Evolutionary conservation across 805 yeast genomes (phyloP), one percentile per base, ranked within the genome.

Genomic region (Pichia deserticola): DNA sequence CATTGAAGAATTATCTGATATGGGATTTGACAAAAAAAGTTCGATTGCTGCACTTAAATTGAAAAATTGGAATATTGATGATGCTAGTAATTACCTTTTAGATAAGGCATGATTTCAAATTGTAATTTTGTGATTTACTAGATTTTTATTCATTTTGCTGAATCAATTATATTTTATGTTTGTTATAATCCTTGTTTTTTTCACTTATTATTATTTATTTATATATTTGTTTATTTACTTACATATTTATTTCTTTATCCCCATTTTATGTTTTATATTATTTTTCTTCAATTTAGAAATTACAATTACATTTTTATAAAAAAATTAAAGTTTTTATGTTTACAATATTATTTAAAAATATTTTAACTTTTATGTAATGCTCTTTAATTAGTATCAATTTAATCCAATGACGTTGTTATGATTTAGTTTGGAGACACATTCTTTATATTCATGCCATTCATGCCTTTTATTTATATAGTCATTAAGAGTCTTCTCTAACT

Each of bases 1-100:
- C 1, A 72, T 89, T 42, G 84, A 82, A 57, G 95, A 90, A 64
- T 71, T 90, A 54, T 79, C 81, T 27, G 89, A 90, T 36, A 90
- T 90, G 97, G 98, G 98, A 3, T 90, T 90, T 62, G 76, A 80
- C 15, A 75, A 76, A 54, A 71, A 73, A 0, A 82, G 81, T 47
- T 89, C 92, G 1, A 58, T 76, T 7, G 74, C 72, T 10, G 97
- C 97, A 7, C 72, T 90, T 49, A 73, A 79, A 57, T 74, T 70
- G 60, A 81, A 83, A 56, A 72, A 79, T 51, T 86, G 92, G 87
- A 79, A 86, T 60, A 67, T 89, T 49, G 89, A 84, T 55, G 82
- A 82, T 49, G 97, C 98, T n/a, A 86, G 96, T 1, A 90, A 90
- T 63, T 81, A 74, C 60, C 71, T 90, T 55, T 70, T 89, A 55